Conservation (phyloP, 192 early-diverging fungal species). For the Oehlia diaphana region DNA sequence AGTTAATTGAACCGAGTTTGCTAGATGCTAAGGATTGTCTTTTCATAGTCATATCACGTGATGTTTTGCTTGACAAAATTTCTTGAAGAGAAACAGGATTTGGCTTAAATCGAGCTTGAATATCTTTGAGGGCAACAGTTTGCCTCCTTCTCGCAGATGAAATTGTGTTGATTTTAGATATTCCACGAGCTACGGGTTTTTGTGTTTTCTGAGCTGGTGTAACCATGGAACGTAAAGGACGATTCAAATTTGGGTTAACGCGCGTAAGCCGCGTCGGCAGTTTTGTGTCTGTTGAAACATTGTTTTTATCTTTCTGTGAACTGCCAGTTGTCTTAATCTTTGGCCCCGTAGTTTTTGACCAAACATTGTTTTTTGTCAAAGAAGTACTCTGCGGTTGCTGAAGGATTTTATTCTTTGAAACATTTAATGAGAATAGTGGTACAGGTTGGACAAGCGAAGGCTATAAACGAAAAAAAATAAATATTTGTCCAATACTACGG, state of each 20-base stretch:
- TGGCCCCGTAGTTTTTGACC: background rate
- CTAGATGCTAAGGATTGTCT: background rate
- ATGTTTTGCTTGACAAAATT: conserved; percentile 3
- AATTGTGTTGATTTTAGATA: background rate
- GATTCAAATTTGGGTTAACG: background rate
- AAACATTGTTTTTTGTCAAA: background rate
- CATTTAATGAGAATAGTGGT: background rate
- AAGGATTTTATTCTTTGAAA: background rate
- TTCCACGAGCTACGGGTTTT: background rate
- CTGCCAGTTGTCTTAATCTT: background rate
- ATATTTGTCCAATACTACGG: background rate
- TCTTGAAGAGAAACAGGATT: conserved; percentile 10
- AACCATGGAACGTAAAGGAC: background rate
- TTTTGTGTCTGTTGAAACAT: background rate
- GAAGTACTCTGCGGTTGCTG: background rate
- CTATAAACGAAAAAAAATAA: background rate
- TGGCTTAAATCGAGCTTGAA: background rate
- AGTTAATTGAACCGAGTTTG: background rate
- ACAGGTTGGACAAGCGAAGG: background rate
- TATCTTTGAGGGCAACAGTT: background rate
- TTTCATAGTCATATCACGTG: background rate
- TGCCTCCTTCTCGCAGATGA: background rate
- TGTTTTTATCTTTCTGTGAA: background rate
- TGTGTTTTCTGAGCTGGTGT: background rate
- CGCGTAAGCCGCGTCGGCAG: background rate